Conservation (phyloP, 495 filamentous ascomycete species). For the Penicillium diatomitis region DNA sequence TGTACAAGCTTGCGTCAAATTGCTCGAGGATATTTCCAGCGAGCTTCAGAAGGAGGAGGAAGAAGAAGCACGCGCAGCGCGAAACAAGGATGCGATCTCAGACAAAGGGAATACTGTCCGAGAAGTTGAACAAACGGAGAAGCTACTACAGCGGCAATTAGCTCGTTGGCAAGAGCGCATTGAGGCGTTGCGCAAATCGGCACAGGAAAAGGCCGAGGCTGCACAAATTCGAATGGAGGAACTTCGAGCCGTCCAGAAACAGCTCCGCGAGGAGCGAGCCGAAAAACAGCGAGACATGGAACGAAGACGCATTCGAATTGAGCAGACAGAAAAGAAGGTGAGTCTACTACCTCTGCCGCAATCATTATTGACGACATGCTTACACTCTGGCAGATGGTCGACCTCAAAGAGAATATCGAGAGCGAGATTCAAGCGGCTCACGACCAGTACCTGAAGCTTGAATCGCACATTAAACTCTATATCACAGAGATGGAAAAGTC, state of each 20-base stretch:
- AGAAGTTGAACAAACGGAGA: constrained; percentile 83
- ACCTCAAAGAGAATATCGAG: constrained; percentile 94
- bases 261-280: constrained; percentile 71
- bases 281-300: constrained; percentile 89
- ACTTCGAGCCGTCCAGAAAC: constrained; percentile 68
- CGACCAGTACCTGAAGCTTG: constrained; percentile 91
- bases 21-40: constrained; percentile 75
- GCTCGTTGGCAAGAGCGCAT: constrained; percentile 77
- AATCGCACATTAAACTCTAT: constrained; percentile 93
- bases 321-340: constrained; percentile 98
- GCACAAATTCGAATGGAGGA: constrained; percentile 87
- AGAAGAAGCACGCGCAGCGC: constrained; percentile 64
- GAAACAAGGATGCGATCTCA: constrained; percentile 76
- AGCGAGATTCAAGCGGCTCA: constrained; percentile 79
- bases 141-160: constrained; percentile 72
- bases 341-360: constrained; percentile 4
- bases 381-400: constrained; percentile 63
- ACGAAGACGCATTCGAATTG: constrained; percentile 77
- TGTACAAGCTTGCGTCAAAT: constrained; percentile 72
- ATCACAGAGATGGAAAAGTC: constrained; percentile 98
- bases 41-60: constrained; percentile 89
- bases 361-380: neutral
- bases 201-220: constrained; percentile 66
- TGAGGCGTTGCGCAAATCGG: constrained; percentile 64
- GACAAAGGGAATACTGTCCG: constrained; percentile 80